A percentile compares a stretch with the other conserved stretches of the same genome.
phyloP scores from a whole-genome alignment of 495 filamentous ascomycete species.

The Penicillium steckii region DNA sequence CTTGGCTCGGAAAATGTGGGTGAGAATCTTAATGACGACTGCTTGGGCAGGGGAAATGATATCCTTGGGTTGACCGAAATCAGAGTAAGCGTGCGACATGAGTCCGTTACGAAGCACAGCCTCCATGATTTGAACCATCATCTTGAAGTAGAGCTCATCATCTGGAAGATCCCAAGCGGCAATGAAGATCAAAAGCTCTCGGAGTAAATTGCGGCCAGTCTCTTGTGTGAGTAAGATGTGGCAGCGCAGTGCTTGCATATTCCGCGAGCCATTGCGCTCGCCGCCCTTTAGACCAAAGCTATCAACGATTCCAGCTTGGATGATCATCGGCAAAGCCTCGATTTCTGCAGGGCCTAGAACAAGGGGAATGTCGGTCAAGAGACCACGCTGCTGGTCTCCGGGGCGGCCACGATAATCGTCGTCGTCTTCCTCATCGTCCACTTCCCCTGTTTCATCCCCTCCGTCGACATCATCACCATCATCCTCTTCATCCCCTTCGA shows the following conservation, averaged over 20 bases:
- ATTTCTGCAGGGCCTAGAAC: conserved; percentile 92
- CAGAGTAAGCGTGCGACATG: conserved; percentile 84
- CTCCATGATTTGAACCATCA: conserved; percentile 93
- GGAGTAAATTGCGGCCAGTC: conserved; percentile 79
- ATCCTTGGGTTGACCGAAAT: conserved; percentile 88
- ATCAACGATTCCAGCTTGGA: conserved; percentile 81
- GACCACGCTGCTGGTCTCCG: conserved; percentile 79
- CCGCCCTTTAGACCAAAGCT: conserved; percentile 45
- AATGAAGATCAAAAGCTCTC: conserved; percentile 92
- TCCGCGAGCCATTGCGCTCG: conserved; percentile 62
- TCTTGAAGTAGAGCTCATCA: conserved; percentile 87
- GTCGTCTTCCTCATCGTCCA: conserved; percentile 51
- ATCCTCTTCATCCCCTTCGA: conserved; percentile 61
- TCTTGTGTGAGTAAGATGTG: conserved; percentile 84
- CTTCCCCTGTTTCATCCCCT: conserved; percentile 17
- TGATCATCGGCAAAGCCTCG: conserved; percentile 90
- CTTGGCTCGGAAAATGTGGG: conserved; percentile 78
- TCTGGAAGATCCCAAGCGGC: conserved; percentile 94
- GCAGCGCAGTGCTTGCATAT: conserved; percentile 81
- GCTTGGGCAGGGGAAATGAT: conserved; percentile 94
- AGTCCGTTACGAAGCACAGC: conserved; percentile 83
- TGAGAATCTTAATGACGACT: conserved; percentile 84
- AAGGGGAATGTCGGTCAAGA: conserved; percentile 90
- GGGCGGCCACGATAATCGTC: conserved; percentile 79
- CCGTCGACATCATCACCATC: conserved; percentile 45